Percentiles rank a stretch among this genome's conserved stretches.
These are phyloP conservation scores for Penicillium olsonii DNA, from an alignment of 2,329 filamentous ascomycete species.

Conservation along the genomic window DNA sequence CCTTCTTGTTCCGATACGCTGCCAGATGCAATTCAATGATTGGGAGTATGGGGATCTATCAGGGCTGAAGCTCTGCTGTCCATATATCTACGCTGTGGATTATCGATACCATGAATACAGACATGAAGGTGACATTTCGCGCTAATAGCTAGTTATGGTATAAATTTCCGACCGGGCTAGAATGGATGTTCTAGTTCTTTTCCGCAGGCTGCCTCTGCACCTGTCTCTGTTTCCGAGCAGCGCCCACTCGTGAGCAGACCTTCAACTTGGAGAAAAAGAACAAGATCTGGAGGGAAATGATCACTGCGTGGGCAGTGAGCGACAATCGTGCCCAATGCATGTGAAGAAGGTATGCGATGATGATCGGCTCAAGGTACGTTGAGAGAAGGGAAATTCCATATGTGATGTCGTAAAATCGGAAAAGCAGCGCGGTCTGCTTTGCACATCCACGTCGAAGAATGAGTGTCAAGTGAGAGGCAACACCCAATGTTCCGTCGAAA, in stretches of 20 bases:
- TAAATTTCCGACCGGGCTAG: neutral
- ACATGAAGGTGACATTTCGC: neutral
- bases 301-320: neutral
- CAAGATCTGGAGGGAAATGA: neutral
- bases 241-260: neutral
- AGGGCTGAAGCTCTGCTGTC: no score
- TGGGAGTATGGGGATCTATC: no score
- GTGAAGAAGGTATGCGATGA: neutral
- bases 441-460: neutral
- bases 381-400: neutral
- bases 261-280: neutral
- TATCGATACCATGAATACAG: neutral
- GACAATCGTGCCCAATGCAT: neutral
- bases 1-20: no score
- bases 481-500: neutral
- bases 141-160: neutral
- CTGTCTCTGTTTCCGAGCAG: neutral
- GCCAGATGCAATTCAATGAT: no score
- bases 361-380: neutral
- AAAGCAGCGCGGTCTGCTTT: neutral
- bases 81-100: neutral
- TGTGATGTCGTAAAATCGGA: neutral
- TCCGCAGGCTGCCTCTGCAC: neutral
- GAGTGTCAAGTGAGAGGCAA: neutral
- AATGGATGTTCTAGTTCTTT: neutral